Base-by-base conservation (phyloP, 768 basidiomycete genomes). In the Leccinum subgranulosum region DNA sequence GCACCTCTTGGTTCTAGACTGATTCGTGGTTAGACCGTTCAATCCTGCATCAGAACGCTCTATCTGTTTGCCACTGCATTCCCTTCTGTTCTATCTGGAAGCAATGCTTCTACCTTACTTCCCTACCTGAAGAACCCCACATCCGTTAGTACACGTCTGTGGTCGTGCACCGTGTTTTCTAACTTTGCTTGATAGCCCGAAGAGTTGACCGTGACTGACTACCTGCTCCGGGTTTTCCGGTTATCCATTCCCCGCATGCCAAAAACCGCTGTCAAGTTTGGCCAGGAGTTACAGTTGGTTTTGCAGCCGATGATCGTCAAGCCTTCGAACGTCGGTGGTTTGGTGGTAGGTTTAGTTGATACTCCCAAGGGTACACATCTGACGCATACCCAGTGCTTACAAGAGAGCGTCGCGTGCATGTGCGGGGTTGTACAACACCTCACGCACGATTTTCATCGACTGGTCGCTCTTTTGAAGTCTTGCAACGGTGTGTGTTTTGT, bases 221-320 rank as follows among this genome's bases (percentile, higher is more conserved):
- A 91, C 68, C 74, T 99, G 4, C 80, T 98, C 41, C 89, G 89
- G 61, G 91, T 96, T 43, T 98, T 97, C 76, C 81, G 90, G 29
- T 82, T 82, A 17, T 87, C 87, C 2, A 86, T 98, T 31, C 92
- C 92, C 3, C 81, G 86, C 60, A 89, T 96, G 87, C 93, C 94
- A 0, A 91, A 89, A 74, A 93, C 92, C 0, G 88, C 92, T 1
- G 80, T 83, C 12, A 94, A 89, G 63, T 98, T 98, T 67, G 94
- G 90, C 0, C 82, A 86, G 39, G 92, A 95, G 53, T 78, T 99
- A 17, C 94, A 96, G 63, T 70, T 77, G 6, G 80, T 85, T 7
- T 77, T 98, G 11, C 85, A 96, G 61, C 90, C 92, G 0, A 94
- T 98, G 94, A 88, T 99, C 43, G 80, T 92, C 64, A 93, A 91